These are phyloP conservation scores for Pythium scleroteichum DNA, from an alignment of 352 stramenopile species.

Conservation along the genomic window DNA sequence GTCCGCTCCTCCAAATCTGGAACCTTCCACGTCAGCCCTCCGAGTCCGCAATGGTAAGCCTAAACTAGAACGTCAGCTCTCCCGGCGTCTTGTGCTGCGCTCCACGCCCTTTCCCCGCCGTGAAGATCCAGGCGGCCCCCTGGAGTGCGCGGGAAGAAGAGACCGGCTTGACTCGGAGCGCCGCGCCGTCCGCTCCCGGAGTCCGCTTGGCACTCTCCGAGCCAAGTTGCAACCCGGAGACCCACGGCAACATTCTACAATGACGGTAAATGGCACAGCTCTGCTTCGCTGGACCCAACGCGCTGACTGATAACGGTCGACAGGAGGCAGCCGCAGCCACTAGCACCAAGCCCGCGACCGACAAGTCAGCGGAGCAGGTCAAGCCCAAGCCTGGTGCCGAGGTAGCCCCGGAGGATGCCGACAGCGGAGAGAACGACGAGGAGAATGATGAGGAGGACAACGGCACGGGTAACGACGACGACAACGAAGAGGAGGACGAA, in stretches of 20 bases:
- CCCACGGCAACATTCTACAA: constrained; percentile 15
- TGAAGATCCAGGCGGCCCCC: not conserved
- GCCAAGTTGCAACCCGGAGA: constrained; percentile 15
- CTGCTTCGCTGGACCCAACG: constrained; percentile 15
- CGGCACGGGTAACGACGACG: constrained; percentile 34
- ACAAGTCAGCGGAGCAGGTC: constrained; percentile 22
- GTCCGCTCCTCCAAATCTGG: constrained; percentile 1
- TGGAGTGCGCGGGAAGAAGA: not conserved
- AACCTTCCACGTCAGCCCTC: not conserved
- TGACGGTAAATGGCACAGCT: constrained; percentile 17
- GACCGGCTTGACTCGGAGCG: not conserved
- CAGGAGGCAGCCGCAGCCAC: constrained; percentile 21
- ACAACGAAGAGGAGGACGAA: constrained; percentile 37
- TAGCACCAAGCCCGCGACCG: constrained; percentile 8
- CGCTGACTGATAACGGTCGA: not conserved
- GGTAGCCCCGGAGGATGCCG: constrained; percentile 23
- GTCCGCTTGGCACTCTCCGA: constrained; percentile 12
- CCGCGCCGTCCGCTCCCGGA: constrained; percentile 4
- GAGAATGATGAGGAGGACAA: constrained; percentile 26
- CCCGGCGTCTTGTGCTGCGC: not conserved
- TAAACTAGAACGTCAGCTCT: not conserved
- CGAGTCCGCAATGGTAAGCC: not conserved
- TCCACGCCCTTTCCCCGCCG: constrained; percentile 1
- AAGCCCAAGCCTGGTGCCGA: constrained; percentile 26
- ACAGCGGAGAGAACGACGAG: constrained; percentile 30